Evolutionary conservation across 805 yeast species (phyloP).

Genomic region (Candida silvatica): DNA sequence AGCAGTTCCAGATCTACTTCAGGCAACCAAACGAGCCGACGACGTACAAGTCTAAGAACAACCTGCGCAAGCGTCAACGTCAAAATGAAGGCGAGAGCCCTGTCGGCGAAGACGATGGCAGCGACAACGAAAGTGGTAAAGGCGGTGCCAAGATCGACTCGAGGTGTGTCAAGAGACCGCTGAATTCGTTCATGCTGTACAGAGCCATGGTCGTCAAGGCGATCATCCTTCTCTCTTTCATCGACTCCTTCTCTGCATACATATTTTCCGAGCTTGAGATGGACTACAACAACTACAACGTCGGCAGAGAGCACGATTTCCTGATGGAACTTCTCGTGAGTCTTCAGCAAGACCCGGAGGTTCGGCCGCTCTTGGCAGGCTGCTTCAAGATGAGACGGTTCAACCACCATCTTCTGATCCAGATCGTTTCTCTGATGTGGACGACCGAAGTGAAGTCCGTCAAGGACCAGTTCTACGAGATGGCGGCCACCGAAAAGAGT

Average conservation of each 20-base stretch:
- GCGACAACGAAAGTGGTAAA: not conserved
- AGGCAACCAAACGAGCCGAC: slow-evolving; percentile 13
- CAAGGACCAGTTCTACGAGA: slow-evolving; percentile 28
- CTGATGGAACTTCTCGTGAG: slow-evolving; percentile 7
- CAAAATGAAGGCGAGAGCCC: not conserved
- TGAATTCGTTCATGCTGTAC: slow-evolving; percentile 40
- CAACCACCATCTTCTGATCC: slow-evolving; percentile 33
- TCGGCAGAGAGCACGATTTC: slow-evolving; percentile 9
- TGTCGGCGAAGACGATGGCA: not conserved
- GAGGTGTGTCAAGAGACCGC: slow-evolving; percentile 32
- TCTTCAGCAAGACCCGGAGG: slow-evolving; percentile 5
- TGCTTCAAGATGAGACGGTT: slow-evolving; percentile 20
- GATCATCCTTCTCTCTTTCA: slow-evolving; percentile 22
- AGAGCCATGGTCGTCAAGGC: slow-evolving; percentile 34
- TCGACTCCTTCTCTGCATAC: slow-evolving; percentile 16
- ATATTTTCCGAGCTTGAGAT: slow-evolving; percentile 10
- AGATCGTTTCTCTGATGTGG: slow-evolving; percentile 38
- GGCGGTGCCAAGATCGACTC: slow-evolving; percentile 3
- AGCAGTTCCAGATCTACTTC: slow-evolving; percentile 18
- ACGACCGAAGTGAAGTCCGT: slow-evolving; percentile 29
- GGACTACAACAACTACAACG: slow-evolving; percentile 12
- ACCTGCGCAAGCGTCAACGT: slow-evolving; percentile 1
- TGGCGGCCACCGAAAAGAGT: slow-evolving; percentile 32
- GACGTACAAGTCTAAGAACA: slow-evolving; percentile 7
- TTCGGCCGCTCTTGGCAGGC: slow-evolving; percentile 6